phyloP scores from a whole-genome alignment of 768 basidiomycete species.

The Pleurotus djamor region DNA sequence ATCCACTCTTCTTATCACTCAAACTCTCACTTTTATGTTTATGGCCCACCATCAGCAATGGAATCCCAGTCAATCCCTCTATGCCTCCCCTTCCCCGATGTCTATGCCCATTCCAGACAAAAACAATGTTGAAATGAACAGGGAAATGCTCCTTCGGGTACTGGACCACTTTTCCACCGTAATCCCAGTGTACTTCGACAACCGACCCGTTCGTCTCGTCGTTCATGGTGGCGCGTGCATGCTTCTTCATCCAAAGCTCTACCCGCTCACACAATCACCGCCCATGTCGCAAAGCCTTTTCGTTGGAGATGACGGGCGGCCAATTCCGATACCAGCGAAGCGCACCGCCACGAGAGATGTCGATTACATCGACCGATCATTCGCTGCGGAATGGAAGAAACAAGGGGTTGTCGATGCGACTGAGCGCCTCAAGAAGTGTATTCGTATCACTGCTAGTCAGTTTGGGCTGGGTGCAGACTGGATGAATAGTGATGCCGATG shows the following conservation, averaged over 20 bases:
- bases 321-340: slow-evolving; percentile 23
- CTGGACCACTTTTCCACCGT: slow-evolving; percentile 51
- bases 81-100: neutral
- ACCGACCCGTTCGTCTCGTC: slow-evolving; percentile 51
- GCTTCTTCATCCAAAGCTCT: slow-evolving; percentile 54
- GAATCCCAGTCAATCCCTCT: neutral
- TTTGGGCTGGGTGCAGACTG: slow-evolving; percentile 61
- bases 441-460: slow-evolving; percentile 46
- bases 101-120: slow-evolving; percentile 12
- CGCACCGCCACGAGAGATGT: slow-evolving; percentile 62
- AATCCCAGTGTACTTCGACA: slow-evolving; percentile 42
- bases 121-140: slow-evolving; percentile 37
- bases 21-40: neutral
- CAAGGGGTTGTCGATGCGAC: slow-evolving; percentile 50
- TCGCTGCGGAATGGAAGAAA: slow-evolving; percentile 49
- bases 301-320: slow-evolving; percentile 18
- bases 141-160: slow-evolving; percentile 39
- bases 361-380: slow-evolving; percentile 64
- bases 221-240: slow-evolving; percentile 76
- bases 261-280: slow-evolving; percentile 25
- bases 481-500: slow-evolving; percentile 78
- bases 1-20: neutral
- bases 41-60: neutral
- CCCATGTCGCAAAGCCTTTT: slow-evolving; percentile 12
- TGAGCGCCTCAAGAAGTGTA: slow-evolving; percentile 53